These are phyloP conservation scores for Microascus cirrosus DNA, from an alignment of 2,329 filamentous ascomycete genomes.

Conservation along the genomic window DNA sequence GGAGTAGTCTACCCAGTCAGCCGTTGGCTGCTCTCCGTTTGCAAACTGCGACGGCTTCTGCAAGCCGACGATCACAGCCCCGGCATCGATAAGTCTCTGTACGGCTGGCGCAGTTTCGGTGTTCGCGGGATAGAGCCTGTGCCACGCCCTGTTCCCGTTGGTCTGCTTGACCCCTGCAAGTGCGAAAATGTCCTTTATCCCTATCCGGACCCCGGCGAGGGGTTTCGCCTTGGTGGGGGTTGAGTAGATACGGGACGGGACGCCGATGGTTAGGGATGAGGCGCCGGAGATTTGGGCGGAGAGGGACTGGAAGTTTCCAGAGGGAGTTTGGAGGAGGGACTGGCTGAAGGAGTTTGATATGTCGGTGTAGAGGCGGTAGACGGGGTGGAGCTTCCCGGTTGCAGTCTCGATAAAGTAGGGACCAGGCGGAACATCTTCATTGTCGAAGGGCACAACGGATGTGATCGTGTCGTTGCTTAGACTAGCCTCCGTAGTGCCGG, in stretches of 20 bases:
- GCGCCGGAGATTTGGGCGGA: not conserved
- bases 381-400: constrained; percentile 19
- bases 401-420: constrained; percentile 23
- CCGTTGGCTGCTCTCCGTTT: constrained; percentile 29
- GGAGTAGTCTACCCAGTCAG: constrained; percentile 32
- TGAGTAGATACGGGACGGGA: constrained; percentile 51
- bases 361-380: constrained; percentile 23
- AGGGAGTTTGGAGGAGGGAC: constrained; percentile 15
- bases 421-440: constrained; percentile 16
- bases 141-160: constrained; percentile 48
- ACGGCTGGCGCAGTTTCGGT: constrained; percentile 38
- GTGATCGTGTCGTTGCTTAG: constrained; percentile 8
- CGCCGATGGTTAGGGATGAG: constrained; percentile 23
- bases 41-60: constrained; percentile 37
- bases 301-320: constrained; percentile 14
- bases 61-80: constrained; percentile 38
- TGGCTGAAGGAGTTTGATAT: constrained; percentile 16
- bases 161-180: constrained; percentile 40
- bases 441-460: constrained; percentile 11
- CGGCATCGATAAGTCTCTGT: constrained; percentile 46
- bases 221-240: constrained; percentile 40
- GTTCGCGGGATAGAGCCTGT: constrained; percentile 37
- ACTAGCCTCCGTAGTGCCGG: not conserved
- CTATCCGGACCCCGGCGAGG: constrained; percentile 48
- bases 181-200: constrained; percentile 52